These are phyloP conservation scores for Penicillium sclerotigenum DNA, from an alignment of 2,329 filamentous ascomycete genomes.

Conservation along the genomic window DNA sequence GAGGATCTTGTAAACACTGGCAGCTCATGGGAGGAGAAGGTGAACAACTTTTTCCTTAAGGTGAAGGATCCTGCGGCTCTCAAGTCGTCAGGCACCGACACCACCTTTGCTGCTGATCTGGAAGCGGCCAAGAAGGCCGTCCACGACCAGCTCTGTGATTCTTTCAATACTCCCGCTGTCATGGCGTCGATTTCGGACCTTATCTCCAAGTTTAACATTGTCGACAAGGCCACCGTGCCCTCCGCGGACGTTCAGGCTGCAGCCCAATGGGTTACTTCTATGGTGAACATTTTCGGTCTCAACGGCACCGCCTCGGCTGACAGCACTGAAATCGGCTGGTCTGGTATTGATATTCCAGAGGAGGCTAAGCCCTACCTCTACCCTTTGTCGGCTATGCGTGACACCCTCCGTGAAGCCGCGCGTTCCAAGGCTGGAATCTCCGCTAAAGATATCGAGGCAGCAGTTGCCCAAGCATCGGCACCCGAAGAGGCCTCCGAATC, in stretches of 20 bases:
- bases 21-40: constrained; percentile 73
- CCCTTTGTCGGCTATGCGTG: constrained; percentile 56
- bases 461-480: constrained; percentile 32
- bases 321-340: constrained; percentile 57
- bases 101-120: constrained; percentile 49
- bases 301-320: constrained; percentile 41
- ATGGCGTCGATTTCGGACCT: constrained; percentile 77
- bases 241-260: constrained; percentile 51
- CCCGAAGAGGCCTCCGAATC: constrained; percentile 26
- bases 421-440: constrained; percentile 48
- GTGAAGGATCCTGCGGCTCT: constrained; percentile 47
- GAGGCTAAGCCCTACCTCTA: constrained; percentile 60
- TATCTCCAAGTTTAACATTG: constrained; percentile 71
- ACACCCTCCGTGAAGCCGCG: constrained; percentile 56
- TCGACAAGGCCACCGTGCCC: constrained; percentile 46
- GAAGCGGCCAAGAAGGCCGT: constrained; percentile 56
- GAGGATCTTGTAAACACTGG: constrained; percentile 73
- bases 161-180: constrained; percentile 78
- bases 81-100: constrained; percentile 25
- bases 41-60: constrained; percentile 69
- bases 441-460: constrained; percentile 37
- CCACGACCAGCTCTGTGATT: constrained; percentile 70
- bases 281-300: constrained; percentile 81
- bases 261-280: constrained; percentile 76
- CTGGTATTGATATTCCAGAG: constrained; percentile 61